Evolutionary conservation across 2,329 filamentous ascomycete genomes (phyloP), one percentile per base, ranked within the genome.

Genomic region (Trichophyton equinum): DNA sequence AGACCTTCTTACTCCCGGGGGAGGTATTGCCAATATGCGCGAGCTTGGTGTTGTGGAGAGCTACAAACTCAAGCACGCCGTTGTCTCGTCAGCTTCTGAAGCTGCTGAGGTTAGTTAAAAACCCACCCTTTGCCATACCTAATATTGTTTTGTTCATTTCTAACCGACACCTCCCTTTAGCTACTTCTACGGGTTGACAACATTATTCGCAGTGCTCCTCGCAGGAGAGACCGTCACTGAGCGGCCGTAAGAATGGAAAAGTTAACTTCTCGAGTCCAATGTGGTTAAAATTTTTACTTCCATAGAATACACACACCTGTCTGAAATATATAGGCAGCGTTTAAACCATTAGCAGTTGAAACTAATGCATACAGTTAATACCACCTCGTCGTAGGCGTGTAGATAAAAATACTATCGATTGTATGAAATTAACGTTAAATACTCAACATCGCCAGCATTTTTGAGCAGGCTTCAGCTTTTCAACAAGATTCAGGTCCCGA

Each of bases 51-150:
- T 99, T 30, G 87, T 99, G 67, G 94, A 99, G 79, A 95, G 90
- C 75, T 97, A 96, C 81, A 99, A 99, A 82, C 78, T 99, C 73
- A 99, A 99, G 84, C 87, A 85, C 73, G 94, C 94, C n/a, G 94
- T 99, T 60, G 94, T 99, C 58, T 95, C 88, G 59, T 96, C 91
- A 64, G 94, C 94, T 22, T 95, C 90, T 62, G 94, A 99, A 77
- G 94, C 94, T 64, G 91, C 94, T 66, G 94, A 99, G 83, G 90
- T 95, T 80, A 79, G 85, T 73, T 38, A 13, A 38, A 38, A 33
- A 1, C 5, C 27, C 55, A 30, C 13, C 18, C 27, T 38, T 22
- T 22, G 20, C 38, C 6, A n/a, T 9, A 42, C n/a, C 27, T 33
- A 53, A 27, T 8, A 13, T 9, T 30, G n/a, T 9, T 3, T 30